Base-by-base conservation (phyloP, 2,329 filamentous ascomycete genomes). In the Xylariaceae sp. region DNA sequence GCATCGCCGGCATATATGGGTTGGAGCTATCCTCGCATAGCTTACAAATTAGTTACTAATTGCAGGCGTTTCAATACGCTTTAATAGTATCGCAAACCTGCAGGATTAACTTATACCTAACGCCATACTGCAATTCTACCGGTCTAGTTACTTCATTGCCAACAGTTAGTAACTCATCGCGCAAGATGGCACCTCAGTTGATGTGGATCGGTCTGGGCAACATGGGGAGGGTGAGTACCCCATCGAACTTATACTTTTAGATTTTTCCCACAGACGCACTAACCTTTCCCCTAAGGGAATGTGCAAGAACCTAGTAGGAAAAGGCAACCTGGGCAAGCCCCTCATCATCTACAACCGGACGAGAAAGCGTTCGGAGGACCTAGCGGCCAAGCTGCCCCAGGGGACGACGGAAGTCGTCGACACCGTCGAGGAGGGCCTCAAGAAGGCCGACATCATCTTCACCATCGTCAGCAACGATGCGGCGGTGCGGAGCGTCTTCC, bases 181-280 rank as follows among this genome's bases (percentile, higher is more conserved):
- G 32, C 46, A 54, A 45, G 3, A 85, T 86, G 83, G 75, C 82
- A 43, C 79, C 81, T 54, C 85, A 82, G 73, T 68, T 95, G 49
- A 81, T 91, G 65, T 96, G 87, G 85, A 85, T 96, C 52, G 91
- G 92, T 54, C 81, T 96, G 48, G 91, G 91, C 50, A 96, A 96
- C 72, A 96, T 96, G 86, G 92, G 90, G 63, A 82, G 87, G 69
- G 89, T 89, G 77, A 77, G 83, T 74, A 26, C 41, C 6, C n/a
- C 16, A 44, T 16, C 48, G 20, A n/a, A n/a, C n/a, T n/a, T 12
- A 42, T 18, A 7, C 29, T 16, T 23, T 19, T n/a, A 14, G 23
- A 4, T 48, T 41, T 43, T 26, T 47, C 26, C n/a, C 52, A 14
- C 14, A 26, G 56, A 58, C 46, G 18, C 56, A 57, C 55, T 70